Percentiles rank a stretch among this genome's conserved stretches.
These are phyloP conservation scores for Caryopteris hybrid DNA, from an alignment of 305 asterid genomes.

Conservation along the genomic window DNA sequence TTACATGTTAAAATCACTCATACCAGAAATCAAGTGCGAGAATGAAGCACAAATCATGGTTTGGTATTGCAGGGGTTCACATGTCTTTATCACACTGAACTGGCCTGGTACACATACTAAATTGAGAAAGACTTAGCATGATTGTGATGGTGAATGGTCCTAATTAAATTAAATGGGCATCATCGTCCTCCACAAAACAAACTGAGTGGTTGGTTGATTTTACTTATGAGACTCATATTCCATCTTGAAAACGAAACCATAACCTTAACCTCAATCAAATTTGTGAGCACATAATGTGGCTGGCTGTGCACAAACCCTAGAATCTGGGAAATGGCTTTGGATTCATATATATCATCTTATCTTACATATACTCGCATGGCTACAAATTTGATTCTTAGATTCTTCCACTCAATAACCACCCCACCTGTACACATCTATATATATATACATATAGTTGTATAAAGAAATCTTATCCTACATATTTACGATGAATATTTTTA, in stretches of 20 bases:
- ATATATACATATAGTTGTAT: not conserved
- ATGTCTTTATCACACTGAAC: too few species aligned
- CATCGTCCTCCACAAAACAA: not conserved
- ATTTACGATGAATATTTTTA: too few species aligned
- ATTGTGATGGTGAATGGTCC: too few species aligned
- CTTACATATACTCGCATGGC: not conserved
- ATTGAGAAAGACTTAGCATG: too few species aligned
- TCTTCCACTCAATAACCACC: not conserved
- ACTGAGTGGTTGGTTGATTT: not conserved
- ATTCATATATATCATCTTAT: not conserved
- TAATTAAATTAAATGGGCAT: too few species aligned
- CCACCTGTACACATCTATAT: not conserved
- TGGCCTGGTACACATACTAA: too few species aligned
- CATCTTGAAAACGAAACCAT: not conserved
- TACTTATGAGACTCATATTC: not conserved
- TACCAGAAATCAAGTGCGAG: too few species aligned
- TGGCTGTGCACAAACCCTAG: not conserved
- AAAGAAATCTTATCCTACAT: too few species aligned
- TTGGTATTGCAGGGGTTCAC: too few species aligned
- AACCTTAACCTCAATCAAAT: constrained; percentile 1
- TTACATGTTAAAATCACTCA: too few species aligned
- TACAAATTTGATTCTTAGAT: not conserved
- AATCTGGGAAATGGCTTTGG: not conserved
- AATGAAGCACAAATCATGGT: too few species aligned
- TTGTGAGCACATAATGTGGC: constrained; percentile 1